Base-by-base conservation (phyloP, 805 yeast species). In the Wickerhamiella sergipiensis region DNA sequence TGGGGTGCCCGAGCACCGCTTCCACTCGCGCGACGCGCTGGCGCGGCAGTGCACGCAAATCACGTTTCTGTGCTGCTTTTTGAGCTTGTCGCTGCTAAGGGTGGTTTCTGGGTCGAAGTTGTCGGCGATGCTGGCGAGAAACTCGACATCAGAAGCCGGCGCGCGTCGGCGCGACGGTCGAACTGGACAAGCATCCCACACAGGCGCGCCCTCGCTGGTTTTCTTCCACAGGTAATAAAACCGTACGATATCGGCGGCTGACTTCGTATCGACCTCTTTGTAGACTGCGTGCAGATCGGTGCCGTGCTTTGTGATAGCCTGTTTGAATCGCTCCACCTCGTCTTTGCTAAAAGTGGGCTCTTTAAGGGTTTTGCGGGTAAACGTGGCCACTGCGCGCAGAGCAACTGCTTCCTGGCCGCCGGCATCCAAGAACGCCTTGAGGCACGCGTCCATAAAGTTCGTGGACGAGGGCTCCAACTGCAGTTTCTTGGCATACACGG, bases 151-250 rank as follows among this genome's bases (percentile, higher is more conserved):
- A 52, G 58, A 50, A 61, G 53, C 52, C 57, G 55, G 29, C 57
- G 65, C 54, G 2, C 52, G 49, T 5, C 76, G 79, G 57, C 79
- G 77, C 61, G 83, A 83, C 57, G 79, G 79, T 42, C 73, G 67
- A 0, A 92, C 94, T 43, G 79, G 80, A 61, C 68, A 85, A 60
- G 81, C 80, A 36, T 86, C 95, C 95, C 97, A 85, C 17, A 87
- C 83, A 43, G 64, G 61, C 55, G 76, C 80, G 0, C 97, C 97
- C 44, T 73, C 72, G 29, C 75, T 69, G 0, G 95, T 83, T 64
- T 89, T 89, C 66, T 89, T 89, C 97, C 97, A 90, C 49, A 86
- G 68, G 60, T 90, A 90, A 61, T 87, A 90, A 63, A 74, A 88
- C 52, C 97, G 68, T 1, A 90, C 97, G 55, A 88, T 72, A 81